Evolutionary conservation across 331 rosid species (phyloP).

Genomic region (Prunus yedoensis): DNA sequence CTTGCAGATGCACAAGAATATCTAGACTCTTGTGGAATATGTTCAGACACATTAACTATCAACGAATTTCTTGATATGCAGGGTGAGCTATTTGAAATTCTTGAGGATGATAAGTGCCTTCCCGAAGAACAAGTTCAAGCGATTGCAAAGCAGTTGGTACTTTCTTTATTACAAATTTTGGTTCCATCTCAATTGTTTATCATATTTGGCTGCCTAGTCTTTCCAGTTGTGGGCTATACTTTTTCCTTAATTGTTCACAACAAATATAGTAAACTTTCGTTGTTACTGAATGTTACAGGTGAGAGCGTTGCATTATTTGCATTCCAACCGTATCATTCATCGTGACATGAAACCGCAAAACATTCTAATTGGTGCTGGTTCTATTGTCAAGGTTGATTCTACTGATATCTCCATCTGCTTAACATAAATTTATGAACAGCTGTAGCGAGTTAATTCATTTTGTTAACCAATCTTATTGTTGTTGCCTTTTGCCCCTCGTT

Average conservation of each 20-base stretch:
- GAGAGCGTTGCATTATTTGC: conserved; percentile 87
- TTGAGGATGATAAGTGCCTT: conserved; percentile 96
- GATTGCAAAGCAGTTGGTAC: conserved; percentile 96
- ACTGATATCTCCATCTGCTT: neutral
- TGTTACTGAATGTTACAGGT: conserved; percentile 53
- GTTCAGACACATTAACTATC: conserved; percentile 14
- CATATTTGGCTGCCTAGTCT: neutral
- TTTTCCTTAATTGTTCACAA: neutral
- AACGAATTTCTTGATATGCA: conserved; percentile 30
- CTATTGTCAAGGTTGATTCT: conserved; percentile 78
- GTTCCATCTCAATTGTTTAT: neutral
- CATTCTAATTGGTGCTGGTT: conserved; percentile 94
- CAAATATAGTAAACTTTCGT: neutral
- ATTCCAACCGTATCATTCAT: conserved; percentile 93
- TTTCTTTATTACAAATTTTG: conserved; percentile 12
- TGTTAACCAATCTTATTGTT: neutral
- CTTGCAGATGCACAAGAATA: conserved; percentile 13
- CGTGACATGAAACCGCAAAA: conserved; percentile 99
- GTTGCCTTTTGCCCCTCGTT: neutral
- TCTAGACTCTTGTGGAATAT: neutral
- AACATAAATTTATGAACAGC: neutral
- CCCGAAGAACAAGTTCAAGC: conserved; percentile 99
- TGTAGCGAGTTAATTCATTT: neutral
- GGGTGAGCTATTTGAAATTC: conserved; percentile 99
- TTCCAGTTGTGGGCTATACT: conserved; percentile 7